Base-by-base conservation (phyloP, 2,329 filamentous ascomycete genomes). In the Hymenoscyphus linearis region DNA sequence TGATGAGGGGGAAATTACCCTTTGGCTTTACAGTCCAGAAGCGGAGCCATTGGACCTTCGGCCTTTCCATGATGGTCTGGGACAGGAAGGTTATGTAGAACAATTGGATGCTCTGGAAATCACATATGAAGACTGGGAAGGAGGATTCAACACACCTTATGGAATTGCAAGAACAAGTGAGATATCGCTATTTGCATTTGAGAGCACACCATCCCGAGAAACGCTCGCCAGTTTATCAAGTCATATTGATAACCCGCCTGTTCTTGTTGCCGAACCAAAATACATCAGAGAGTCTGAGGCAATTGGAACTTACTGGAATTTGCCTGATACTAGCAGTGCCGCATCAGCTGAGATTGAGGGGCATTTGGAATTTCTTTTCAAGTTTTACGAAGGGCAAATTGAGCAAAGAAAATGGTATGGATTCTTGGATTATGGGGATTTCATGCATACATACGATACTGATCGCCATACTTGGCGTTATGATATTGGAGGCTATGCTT, bases 71-170 rank as follows among this genome's bases (percentile, higher is more conserved):
- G 82, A 86, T 62, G 81, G 82, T 0, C 70, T 86, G 6, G 82
- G 82, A 0, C 68, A 82, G 65, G 77, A 84, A 52, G 81, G 77
- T 0, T 87, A 85, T 61, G 76, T 74, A 0, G 77, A 86, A 18
- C 80, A 87, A 68, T 73, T 85, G 0, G 83, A 85, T 61, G 85
- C 82, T 1, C 76, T 86, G 0, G 78, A 85, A 27, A 82, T 87
- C 25, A 87, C 85, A 0, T 87, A 87, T 61, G 85, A 87, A 62
- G 84, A 87, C 63, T 87, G 78, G 62, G 83, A 87, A 62, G 72
- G 71, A 0, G 79, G 78, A 0, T 84, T 83, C 50, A 76, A 81
- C 60, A 85, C 81, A 0, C 80, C 84, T 0, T 80, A 82, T 55
- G 85, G 85, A 0, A 80, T 87, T 36, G 82, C 78, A 0, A 74